phyloP scores from a whole-genome alignment of 139 green algal species.

The Trebouxia sp. region DNA sequence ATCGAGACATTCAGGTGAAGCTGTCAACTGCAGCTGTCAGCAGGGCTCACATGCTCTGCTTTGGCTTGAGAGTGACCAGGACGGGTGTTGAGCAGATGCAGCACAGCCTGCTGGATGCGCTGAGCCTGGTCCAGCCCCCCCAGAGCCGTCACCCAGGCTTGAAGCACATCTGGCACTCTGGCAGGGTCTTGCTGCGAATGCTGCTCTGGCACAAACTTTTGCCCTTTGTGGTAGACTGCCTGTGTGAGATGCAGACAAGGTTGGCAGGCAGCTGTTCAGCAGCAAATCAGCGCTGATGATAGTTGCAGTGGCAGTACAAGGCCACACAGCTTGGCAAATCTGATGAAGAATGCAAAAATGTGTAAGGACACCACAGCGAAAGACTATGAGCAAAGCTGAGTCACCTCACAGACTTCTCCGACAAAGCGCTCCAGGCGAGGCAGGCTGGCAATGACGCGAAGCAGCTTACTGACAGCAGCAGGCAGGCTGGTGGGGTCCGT shows the following conservation, averaged over 20 bases:
- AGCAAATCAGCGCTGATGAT: no score
- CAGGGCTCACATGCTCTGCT: not conserved
- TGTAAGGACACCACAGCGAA: not conserved
- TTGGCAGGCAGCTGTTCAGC: not conserved
- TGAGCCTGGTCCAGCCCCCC: constrained; percentile 31
- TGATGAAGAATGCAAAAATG: not conserved
- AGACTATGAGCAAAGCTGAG: no score
- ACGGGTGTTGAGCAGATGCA: constrained; percentile 20
- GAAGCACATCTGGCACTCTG: constrained; percentile 43
- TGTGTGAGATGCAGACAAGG: constrained; percentile 25
- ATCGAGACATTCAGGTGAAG: no score
- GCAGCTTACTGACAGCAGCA: constrained; percentile 15
- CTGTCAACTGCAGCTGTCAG: no score
- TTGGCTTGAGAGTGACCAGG: not conserved
- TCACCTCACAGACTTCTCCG: constrained; percentile 39
- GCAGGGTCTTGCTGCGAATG: constrained; percentile 31
- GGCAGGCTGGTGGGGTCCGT: constrained; percentile 57
- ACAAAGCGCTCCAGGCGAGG: constrained; percentile 58
- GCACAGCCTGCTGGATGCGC: constrained; percentile 17
- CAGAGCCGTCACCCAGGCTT: constrained; percentile 43
- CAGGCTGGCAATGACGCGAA: constrained; percentile 42
- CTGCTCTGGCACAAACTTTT: constrained; percentile 44
- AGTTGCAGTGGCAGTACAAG: no score
- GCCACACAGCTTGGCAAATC: not conserved
- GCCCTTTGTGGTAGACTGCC: constrained; percentile 40